Evolutionary conservation across 352 stramenopile species (phyloP).

Genomic region (Stephanocyclus meneghinianus): DNA sequence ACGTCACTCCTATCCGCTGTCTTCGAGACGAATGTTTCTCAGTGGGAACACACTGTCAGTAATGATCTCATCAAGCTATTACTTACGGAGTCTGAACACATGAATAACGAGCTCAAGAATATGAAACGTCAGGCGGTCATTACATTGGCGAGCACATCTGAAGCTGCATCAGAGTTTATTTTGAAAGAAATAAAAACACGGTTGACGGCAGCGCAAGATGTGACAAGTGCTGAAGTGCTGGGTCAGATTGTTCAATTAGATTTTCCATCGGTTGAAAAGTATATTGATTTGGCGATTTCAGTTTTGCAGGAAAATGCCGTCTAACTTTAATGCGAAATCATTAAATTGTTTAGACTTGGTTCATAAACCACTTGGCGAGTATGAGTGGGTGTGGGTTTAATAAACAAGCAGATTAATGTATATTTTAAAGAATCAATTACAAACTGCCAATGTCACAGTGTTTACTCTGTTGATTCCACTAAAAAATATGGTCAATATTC

Average conservation of each 20-base stretch:
- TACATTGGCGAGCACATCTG: slow-evolving; percentile 68
- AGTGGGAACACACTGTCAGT: slow-evolving; percentile 55
- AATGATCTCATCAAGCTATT: slow-evolving; percentile 52
- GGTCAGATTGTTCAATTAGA: slow-evolving; percentile 55
- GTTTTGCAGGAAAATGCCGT: slow-evolving; percentile 25
- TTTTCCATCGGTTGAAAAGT: slow-evolving; percentile 55
- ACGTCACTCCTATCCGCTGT: slow-evolving; percentile 62
- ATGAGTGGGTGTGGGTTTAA: too few relatives aligned
- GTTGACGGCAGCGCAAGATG: slow-evolving; percentile 65
- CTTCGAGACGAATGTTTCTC: slow-evolving; percentile 50
- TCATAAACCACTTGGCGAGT: too few relatives aligned
- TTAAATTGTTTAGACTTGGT: too few relatives aligned
- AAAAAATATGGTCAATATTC: too few relatives aligned
- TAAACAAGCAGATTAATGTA: too few relatives aligned
- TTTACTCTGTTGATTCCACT: too few relatives aligned
- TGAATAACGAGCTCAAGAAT: slow-evolving; percentile 56
- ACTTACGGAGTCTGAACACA: slow-evolving; percentile 44
- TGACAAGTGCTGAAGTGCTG: slow-evolving; percentile 73
- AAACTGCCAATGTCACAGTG: too few relatives aligned
- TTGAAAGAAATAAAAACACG: slow-evolving; percentile 62
- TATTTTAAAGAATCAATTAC: too few relatives aligned
- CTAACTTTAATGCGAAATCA: not conserved
- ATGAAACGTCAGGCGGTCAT: slow-evolving; percentile 62
- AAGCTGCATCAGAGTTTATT: slow-evolving; percentile 63
- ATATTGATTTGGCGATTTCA: slow-evolving; percentile 57